These are phyloP conservation scores for Nothopassalora personata DNA, from an alignment of 2,329 filamentous ascomycete genomes.

Conservation along the genomic window DNA sequence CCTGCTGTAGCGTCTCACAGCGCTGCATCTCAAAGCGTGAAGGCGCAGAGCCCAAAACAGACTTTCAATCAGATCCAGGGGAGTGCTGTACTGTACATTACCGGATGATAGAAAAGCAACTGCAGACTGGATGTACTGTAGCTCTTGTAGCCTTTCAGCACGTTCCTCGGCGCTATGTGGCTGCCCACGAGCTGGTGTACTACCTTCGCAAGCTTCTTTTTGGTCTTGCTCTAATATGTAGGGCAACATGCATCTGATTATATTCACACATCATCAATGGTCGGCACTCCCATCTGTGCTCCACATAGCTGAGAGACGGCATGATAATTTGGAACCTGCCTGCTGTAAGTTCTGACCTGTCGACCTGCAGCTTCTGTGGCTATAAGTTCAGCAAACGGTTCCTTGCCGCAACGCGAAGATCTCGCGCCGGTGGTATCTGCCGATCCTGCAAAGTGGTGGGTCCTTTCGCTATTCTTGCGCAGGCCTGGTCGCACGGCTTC, in stretches of 20 bases:
- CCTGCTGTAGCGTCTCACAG: no score
- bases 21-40: no score
- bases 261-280: neutral
- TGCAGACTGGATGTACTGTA: neutral
- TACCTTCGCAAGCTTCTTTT: neutral
- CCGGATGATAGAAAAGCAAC: neutral
- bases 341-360: neutral
- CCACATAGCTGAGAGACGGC: neutral
- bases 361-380: neutral
- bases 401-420: neutral
- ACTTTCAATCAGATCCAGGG: neutral
- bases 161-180: neutral
- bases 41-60: neutral
- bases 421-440: neutral
- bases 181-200: neutral
- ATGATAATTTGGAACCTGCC: neutral
- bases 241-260: neutral
- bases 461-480: neutral
- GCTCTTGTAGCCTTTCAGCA: neutral
- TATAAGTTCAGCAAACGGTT: neutral
- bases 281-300: neutral
- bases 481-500: neutral
- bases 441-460: neutral
- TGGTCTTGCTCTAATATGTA: neutral
- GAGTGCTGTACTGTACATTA: no score